These are phyloP conservation scores for Scalesia atractyloides DNA, from an alignment of 129 eudicot species.

Conservation along the genomic window DNA sequence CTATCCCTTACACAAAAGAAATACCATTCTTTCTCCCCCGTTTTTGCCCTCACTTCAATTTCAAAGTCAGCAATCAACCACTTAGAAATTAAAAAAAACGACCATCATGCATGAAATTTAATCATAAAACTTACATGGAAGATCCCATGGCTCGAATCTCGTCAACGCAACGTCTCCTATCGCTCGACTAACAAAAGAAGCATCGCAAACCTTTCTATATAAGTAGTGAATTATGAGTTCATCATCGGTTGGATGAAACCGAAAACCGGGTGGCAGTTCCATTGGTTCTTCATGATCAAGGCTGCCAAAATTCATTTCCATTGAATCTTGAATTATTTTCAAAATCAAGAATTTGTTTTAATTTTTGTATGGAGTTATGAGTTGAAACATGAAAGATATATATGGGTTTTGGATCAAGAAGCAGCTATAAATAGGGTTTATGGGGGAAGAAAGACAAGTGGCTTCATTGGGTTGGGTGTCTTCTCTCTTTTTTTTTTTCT, in stretches of 20 bases:
- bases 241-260: slow-evolving; percentile 82
- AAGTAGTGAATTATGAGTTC: slow-evolving; percentile 79
- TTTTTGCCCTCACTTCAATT: slow-evolving; percentile 65
- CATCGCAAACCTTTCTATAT: slow-evolving; percentile 47
- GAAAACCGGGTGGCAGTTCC: slow-evolving; percentile 76
- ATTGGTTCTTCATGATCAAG: slow-evolving; percentile 41
- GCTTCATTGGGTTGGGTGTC: slow-evolving; percentile 22
- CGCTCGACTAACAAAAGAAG: slow-evolving; percentile 48
- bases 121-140: slow-evolving; percentile 57
- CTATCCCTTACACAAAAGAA: slow-evolving; percentile 80
- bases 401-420: slow-evolving; percentile 37
- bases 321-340: not conserved
- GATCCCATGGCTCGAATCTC: slow-evolving; percentile 90
- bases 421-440: slow-evolving; percentile 52
- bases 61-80: slow-evolving; percentile 18
- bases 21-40: slow-evolving; percentile 91
- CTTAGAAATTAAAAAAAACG: not conserved
- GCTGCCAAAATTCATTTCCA: slow-evolving; percentile 15
- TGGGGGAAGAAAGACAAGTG: slow-evolving; percentile 47
- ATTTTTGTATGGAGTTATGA: not conserved
- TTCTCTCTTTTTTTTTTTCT: slow-evolving; percentile 12
- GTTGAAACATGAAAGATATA: not conserved
- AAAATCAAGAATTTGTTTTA: not conserved
- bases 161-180: slow-evolving; percentile 82
- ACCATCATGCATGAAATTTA: not conserved